phyloP scores from a whole-genome alignment of 306 rosid genomes.

The Vigna nakashimae region DNA sequence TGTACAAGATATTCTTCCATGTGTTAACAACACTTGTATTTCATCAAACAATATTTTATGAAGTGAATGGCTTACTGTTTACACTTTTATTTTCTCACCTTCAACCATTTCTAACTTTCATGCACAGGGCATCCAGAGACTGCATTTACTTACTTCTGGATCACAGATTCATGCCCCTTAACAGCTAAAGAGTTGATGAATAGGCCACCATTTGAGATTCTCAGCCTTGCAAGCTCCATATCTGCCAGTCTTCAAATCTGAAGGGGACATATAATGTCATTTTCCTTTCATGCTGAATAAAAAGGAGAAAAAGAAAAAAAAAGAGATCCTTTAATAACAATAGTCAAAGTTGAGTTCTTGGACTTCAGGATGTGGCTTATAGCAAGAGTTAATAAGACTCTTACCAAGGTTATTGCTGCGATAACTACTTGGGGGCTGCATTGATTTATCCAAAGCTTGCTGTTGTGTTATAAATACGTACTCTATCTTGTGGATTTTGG shows the following conservation, averaged over 20 bases:
- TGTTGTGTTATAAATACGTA: conserved; percentile 6
- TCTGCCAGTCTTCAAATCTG: conserved; percentile 79
- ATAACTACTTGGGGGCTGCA: conserved; percentile 1
- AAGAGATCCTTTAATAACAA: conserved; percentile 8
- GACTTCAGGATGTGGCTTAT: conserved; percentile 35
- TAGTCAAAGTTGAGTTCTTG: conserved; percentile 34
- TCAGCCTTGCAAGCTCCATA: conserved; percentile 85
- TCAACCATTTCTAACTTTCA: conserved; percentile 6
- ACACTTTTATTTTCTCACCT: conserved; percentile 6
- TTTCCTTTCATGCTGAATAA: conserved; percentile 33
- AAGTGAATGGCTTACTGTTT: not conserved
- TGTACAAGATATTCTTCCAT: not conserved
- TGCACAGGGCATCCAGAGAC: conserved; percentile 74
- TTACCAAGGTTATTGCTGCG: conserved; percentile 3
- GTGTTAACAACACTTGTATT: conserved; percentile 3
- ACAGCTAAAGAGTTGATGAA: conserved; percentile 76
- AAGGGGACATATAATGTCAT: conserved; percentile 26
- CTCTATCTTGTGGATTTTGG: conserved; percentile 26
- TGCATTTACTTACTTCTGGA: conserved; percentile 90
- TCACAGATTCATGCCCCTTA: conserved; percentile 91
- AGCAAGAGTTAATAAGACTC: not conserved
- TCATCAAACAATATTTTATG: conserved; percentile 2
- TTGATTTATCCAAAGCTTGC: not conserved
- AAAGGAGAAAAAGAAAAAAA: conserved; percentile 10
- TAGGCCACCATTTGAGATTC: conserved; percentile 86